These are phyloP conservation scores for Melanomma pulvis-pyrius DNA, from an alignment of 495 filamentous ascomycete genomes.

Conservation along the genomic window DNA sequence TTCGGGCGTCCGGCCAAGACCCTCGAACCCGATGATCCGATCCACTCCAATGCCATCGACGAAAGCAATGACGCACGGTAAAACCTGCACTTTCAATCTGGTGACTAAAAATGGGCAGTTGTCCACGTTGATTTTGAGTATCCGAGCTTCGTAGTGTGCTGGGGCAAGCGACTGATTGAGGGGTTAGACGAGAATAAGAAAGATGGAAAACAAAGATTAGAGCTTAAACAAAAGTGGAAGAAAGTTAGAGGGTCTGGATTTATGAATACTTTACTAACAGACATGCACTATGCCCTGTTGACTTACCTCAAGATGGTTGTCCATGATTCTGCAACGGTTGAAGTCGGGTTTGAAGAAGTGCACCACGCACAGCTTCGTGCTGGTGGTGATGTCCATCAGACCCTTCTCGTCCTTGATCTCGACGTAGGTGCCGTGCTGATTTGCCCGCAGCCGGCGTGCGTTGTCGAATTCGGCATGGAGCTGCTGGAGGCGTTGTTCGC, in stretches of 20 bases:
- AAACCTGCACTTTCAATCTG: constrained; percentile 67
- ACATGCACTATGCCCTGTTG: neutral
- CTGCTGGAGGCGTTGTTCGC: constrained; percentile 71
- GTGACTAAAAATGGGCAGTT: constrained; percentile 74
- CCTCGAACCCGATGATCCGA: constrained; percentile 75
- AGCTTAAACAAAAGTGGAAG: neutral
- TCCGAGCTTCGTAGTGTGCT: constrained; percentile 68
- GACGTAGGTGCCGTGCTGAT: constrained; percentile 55
- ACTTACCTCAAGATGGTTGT: constrained; percentile 58
- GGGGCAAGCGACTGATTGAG: constrained; percentile 53
- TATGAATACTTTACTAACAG: neutral
- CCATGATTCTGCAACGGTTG: constrained; percentile 70
- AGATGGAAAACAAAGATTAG: neutral
- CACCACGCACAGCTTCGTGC: constrained; percentile 64
- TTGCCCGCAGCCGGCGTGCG: constrained; percentile 46
- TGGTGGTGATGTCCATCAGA: constrained; percentile 71
- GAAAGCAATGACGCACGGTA: constrained; percentile 78
- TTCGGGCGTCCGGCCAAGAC: constrained; percentile 62
- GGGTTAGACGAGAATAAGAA: constrained; percentile 27
- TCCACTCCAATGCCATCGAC: constrained; percentile 68
- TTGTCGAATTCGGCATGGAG: constrained; percentile 64
- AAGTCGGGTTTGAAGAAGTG: constrained; percentile 81
- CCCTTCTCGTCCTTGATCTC: constrained; percentile 66
- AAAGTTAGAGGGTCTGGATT: neutral
- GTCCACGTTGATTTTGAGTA: constrained; percentile 70